phyloP scores from a whole-genome alignment of 805 yeast species.

The Pichia deserticola region DNA sequence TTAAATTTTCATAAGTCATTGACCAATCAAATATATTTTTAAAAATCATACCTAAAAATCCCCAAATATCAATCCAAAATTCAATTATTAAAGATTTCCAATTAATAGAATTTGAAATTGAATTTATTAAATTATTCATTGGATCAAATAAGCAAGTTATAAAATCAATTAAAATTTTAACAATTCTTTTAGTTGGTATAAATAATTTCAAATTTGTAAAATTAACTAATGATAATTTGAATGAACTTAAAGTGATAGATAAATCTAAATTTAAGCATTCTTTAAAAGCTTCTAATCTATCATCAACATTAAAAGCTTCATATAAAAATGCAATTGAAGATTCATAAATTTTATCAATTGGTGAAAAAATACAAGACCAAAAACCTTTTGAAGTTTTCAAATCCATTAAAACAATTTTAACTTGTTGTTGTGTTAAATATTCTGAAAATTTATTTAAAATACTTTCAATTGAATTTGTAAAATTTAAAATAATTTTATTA shows the following conservation, averaged over 20 bases:
- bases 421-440: conserved; percentile 11
- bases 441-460: conserved; percentile 23
- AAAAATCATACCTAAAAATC: conserved; percentile 60
- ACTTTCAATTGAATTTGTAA: conserved; percentile 15
- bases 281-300: conserved; percentile 69
- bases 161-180: conserved; percentile 70
- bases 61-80: conserved; percentile 74
- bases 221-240: conserved; percentile 21
- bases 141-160: conserved; percentile 58
- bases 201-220: conserved; percentile 16
- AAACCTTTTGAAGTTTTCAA: conserved; percentile 49
- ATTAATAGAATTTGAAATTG: conserved; percentile 1
- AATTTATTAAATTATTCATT: conserved; percentile 44
- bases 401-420: conserved; percentile 33
- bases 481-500: conserved; percentile 17
- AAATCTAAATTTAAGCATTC: conserved; percentile 41
- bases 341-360: conserved; percentile 51
- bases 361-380: conserved; percentile 69
- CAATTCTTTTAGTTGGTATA: conserved; percentile 38
- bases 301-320: conserved; percentile 73
- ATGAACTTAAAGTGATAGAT: conserved; percentile 39
- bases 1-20: conserved; percentile 22
- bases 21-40: conserved; percentile 74
- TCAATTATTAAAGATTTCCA: conserved; percentile 23
- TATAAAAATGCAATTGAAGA: conserved; percentile 64